A percentile compares a stretch with the other conserved stretches of the same genome.
phyloP scores from a whole-genome alignment of 1,139 yeast genomes.

The Yamadazyma blattariae region DNA sequence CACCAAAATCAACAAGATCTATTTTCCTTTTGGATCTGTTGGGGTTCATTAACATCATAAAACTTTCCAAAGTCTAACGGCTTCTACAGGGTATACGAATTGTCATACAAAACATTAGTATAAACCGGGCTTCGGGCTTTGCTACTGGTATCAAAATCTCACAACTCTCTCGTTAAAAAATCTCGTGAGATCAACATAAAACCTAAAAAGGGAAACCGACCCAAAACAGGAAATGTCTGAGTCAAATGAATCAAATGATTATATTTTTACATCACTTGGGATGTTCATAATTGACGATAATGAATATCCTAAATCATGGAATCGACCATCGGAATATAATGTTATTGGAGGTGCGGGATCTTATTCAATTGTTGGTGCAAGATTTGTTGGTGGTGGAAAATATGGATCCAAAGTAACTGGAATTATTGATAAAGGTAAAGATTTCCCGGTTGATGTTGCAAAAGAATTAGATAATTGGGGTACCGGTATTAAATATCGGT shows the following conservation, averaged over 20 bases:
- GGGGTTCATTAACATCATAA: too few species aligned
- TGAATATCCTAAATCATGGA: constrained; percentile 45
- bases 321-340: constrained; percentile 43
- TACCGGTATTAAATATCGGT: constrained; percentile 56
- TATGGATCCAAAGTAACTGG: constrained; percentile 50
- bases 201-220: too few species aligned
- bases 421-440: constrained; percentile 76
- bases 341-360: constrained; percentile 91
- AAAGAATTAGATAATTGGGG: constrained; percentile 56
- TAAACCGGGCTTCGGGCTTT: too few species aligned
- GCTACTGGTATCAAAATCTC: too few species aligned
- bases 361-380: constrained; percentile 75
- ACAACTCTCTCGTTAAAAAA: too few species aligned
- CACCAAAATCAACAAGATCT: too few species aligned
- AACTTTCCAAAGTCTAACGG: too few species aligned
- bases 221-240: background rate
- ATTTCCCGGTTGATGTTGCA: constrained; percentile 58
- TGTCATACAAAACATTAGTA: too few species aligned
- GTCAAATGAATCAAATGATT: background rate
- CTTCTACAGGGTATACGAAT: too few species aligned
- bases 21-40: too few species aligned
- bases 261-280: constrained; percentile 56
- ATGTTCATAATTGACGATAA: constrained; percentile 94
- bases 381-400: constrained; percentile 45
- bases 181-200: too few species aligned